Base-by-base conservation (phyloP, 768 basidiomycete species). In the Tephrocybe sp. region DNA sequence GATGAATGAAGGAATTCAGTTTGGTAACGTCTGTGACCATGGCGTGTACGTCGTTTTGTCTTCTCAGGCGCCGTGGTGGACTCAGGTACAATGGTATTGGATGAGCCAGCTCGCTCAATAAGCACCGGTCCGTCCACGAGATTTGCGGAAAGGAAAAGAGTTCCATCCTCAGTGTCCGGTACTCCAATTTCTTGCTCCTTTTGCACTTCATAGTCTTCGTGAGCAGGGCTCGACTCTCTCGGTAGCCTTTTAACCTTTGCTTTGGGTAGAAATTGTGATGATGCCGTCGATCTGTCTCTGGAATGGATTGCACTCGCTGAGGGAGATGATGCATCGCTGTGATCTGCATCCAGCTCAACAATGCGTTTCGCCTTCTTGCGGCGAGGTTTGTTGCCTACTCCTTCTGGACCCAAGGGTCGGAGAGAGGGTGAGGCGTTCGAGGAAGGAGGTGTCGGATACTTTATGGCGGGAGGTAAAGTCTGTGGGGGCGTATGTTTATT, bases 291-390 rank as follows among this genome's bases (percentile, higher is more conserved):
- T 14, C 56, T 61, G 10, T 61, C 57, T 43, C 67, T 65, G n/a
- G 62, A 64, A 55, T 73, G 72, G 11, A 59, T 61, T 23, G 54
- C 30, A 9, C 53, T 51, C 20, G 49, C 55, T 10, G 63, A 58
- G 48, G 43, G 54, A 11, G 65, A 61, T 45, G 60, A 62, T 12
- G 57, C 59, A 31, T 75, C 73, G 53, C 70, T 75, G 26, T 65
- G 62, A 20, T 72, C 74, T n/a, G 69, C 79, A 58, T 86, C 83
- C 48, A 93, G 71, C 57, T 91, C 83, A 17, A 94, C 92, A 48
- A 94, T 86, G 13, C 92, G 84, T 61, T 84, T 89, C 45, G 72
- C 68, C 66, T 80, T 87, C 68, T 83, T 85, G 51, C 76, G 76
- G 52, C 78, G 77, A 33, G 74, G 67, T 51, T 77, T 78, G 3